Conservation (phyloP, 78 protist genomes). For the Diacronema lutheri region DNA sequence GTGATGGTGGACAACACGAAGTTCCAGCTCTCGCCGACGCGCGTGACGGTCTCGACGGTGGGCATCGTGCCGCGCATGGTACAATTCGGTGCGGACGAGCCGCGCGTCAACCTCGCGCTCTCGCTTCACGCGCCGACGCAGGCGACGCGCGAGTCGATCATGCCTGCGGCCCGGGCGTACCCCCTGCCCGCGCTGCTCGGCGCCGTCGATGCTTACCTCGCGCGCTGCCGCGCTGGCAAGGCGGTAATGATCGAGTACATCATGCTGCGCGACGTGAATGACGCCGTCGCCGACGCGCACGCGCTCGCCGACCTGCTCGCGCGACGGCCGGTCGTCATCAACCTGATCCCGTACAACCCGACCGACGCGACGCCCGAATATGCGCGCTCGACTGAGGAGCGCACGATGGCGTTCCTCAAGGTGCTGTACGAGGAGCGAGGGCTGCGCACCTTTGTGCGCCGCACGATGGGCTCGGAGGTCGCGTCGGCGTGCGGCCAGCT, state of each 20-base stretch:
- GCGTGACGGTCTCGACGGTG: slow-evolving; percentile 45
- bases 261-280: slow-evolving; percentile 41
- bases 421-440: too few relatives aligned
- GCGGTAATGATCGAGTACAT: slow-evolving; percentile 46
- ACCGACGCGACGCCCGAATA: slow-evolving; percentile 6
- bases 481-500: too few relatives aligned
- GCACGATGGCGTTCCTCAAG: too few relatives aligned
- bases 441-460: too few relatives aligned
- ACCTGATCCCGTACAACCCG: slow-evolving; percentile 57
- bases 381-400: too few relatives aligned
- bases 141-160: slow-evolving; percentile 22
- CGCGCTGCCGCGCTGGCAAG: not conserved
- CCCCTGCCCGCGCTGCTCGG: slow-evolving; percentile 13
- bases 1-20: not conserved
- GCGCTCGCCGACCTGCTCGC: slow-evolving; percentile 38
- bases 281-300: slow-evolving; percentile 15
- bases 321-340: not conserved
- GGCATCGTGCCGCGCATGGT: slow-evolving; percentile 43
- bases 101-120: slow-evolving; percentile 44
- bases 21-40: not conserved
- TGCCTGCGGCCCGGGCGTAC: slow-evolving; percentile 35
- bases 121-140: slow-evolving; percentile 59
- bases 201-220: slow-evolving; percentile 33
- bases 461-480: too few relatives aligned
- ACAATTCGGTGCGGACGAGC: slow-evolving; percentile 25